phyloP scores from a whole-genome alignment of 2,329 filamentous ascomycete genomes.

The Oidium heveae region DNA sequence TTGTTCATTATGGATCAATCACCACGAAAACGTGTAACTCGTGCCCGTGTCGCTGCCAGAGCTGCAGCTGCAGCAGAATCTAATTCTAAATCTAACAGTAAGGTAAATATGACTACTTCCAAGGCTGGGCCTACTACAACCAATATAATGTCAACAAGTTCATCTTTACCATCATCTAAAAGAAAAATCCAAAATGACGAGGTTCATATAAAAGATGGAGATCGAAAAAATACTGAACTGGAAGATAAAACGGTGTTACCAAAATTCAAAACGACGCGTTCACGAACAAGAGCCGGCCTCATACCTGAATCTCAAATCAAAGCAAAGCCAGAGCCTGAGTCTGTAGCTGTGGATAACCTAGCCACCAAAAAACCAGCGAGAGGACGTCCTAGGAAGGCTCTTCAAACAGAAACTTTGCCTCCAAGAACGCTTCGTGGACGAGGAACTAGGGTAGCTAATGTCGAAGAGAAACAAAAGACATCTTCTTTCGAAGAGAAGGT shows the following conservation, averaged over 20 bases:
- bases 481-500: slow-evolving; percentile 14
- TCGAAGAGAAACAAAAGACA: slow-evolving; percentile 4
- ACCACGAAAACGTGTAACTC: slow-evolving; percentile 33
- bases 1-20: slow-evolving; percentile 21
- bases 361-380: slow-evolving; percentile 17
- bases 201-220: slow-evolving; percentile 21
- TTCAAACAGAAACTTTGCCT: slow-evolving; percentile 6
- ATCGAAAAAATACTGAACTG: slow-evolving; percentile 8
- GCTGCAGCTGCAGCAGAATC: slow-evolving; percentile 19
- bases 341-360: not conserved
- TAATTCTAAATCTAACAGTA: slow-evolving; percentile 19
- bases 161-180: slow-evolving; percentile 14
- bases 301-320: slow-evolving; percentile 8
- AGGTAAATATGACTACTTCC: slow-evolving; percentile 21
- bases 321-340: not conserved
- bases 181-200: slow-evolving; percentile 31
- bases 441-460: slow-evolving; percentile 9
- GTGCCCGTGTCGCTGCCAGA: slow-evolving; percentile 21
- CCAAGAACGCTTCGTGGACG: slow-evolving; percentile 9
- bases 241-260: slow-evolving; percentile 9
- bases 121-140: slow-evolving; percentile 15
- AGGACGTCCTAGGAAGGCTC: slow-evolving; percentile 20
- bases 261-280: slow-evolving; percentile 19
- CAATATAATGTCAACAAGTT: slow-evolving; percentile 8
- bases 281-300: slow-evolving; percentile 20